A percentile compares a stretch with the other conserved stretches of the same genome.
Evolutionary conservation across 495 filamentous ascomycete species (phyloP).

Genomic region (Elasticomyces elasticus): DNA sequence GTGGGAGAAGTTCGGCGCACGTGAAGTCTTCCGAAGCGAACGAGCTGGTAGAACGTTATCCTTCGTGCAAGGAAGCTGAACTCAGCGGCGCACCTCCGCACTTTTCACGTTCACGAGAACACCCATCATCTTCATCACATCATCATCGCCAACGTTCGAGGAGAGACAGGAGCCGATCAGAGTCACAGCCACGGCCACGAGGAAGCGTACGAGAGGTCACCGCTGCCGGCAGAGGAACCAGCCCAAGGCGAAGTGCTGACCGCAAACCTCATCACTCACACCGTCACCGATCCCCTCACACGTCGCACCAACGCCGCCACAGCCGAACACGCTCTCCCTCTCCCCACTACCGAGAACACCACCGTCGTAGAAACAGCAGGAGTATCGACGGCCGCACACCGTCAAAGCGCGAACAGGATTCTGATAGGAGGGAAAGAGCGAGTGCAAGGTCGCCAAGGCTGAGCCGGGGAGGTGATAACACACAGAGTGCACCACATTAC

Average conservation of each 20-base stretch:
- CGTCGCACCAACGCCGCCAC: slow-evolving; percentile 27
- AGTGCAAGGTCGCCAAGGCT: slow-evolving; percentile 9
- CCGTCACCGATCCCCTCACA: slow-evolving; percentile 18
- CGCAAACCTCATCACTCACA: slow-evolving; percentile 20
- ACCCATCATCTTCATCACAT: slow-evolving; percentile 14
- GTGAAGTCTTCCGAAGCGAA: background rate
- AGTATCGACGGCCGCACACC: slow-evolving; percentile 14
- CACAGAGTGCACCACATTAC: background rate
- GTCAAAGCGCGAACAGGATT: background rate
- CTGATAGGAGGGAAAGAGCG: background rate
- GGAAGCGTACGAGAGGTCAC: background rate
- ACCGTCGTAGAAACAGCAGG: slow-evolving; percentile 24
- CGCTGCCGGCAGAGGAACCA: slow-evolving; percentile 2
- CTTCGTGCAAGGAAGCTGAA: slow-evolving; percentile 7
- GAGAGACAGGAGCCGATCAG: slow-evolving; percentile 20
- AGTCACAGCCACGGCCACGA: background rate
- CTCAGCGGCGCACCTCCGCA: slow-evolving; percentile 12
- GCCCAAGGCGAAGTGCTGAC: slow-evolving; percentile 25
- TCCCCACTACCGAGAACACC: slow-evolving; percentile 17
- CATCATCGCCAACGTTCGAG: slow-evolving; percentile 16
- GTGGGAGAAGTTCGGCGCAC: slow-evolving; percentile 5
- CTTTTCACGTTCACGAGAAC: slow-evolving; percentile 12
- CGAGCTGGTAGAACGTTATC: slow-evolving; percentile 11
- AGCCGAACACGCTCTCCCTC: slow-evolving; percentile 24
- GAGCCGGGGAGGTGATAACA: slow-evolving; percentile 1